Evolutionary conservation across 2,329 filamentous ascomycete species (phyloP).

Genomic region (Amauroascus niger): DNA sequence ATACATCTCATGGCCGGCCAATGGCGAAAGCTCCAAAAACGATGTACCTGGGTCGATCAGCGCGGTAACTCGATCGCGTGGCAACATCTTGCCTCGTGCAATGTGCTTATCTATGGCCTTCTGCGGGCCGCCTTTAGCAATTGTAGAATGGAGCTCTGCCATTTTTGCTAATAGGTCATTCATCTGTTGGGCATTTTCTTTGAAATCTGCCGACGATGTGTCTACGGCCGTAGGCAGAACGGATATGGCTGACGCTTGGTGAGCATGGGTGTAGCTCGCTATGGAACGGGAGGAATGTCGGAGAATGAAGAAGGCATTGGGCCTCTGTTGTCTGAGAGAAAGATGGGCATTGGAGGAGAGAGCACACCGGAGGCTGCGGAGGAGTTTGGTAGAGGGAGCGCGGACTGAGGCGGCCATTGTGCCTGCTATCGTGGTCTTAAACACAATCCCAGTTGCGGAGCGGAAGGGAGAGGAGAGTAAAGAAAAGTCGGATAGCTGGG

Average conservation of each 20-base stretch:
- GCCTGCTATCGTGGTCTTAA: not conserved
- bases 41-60: slow-evolving; percentile 81
- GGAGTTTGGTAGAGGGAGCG: slow-evolving; percentile 30
- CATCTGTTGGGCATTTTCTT: slow-evolving; percentile 73
- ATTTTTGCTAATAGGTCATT: slow-evolving; percentile 59
- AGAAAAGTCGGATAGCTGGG: not conserved
- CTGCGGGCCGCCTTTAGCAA: slow-evolving; percentile 65
- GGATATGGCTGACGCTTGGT: slow-evolving; percentile 76
- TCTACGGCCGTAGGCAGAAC: slow-evolving; percentile 68
- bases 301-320: not conserved
- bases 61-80: slow-evolving; percentile 75
- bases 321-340: slow-evolving; percentile 6
- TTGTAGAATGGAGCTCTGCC: slow-evolving; percentile 58
- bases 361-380: slow-evolving; percentile 30
- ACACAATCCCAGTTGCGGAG: slow-evolving; percentile 16
- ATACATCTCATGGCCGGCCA: slow-evolving; percentile 81
- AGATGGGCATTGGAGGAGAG: slow-evolving; percentile 19
- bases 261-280: slow-evolving; percentile 68
- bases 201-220: slow-evolving; percentile 64
- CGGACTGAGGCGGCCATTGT: slow-evolving; percentile 26
- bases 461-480: not conserved
- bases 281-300: slow-evolving; percentile 30
- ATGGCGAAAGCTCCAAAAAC: slow-evolving; percentile 86
- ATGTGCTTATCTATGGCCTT: slow-evolving; percentile 84
- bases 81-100: slow-evolving; percentile 84